phyloP scores from a whole-genome alignment of 192 early-diverging fungal genomes.

The Pilobolus umbonatus region DNA sequence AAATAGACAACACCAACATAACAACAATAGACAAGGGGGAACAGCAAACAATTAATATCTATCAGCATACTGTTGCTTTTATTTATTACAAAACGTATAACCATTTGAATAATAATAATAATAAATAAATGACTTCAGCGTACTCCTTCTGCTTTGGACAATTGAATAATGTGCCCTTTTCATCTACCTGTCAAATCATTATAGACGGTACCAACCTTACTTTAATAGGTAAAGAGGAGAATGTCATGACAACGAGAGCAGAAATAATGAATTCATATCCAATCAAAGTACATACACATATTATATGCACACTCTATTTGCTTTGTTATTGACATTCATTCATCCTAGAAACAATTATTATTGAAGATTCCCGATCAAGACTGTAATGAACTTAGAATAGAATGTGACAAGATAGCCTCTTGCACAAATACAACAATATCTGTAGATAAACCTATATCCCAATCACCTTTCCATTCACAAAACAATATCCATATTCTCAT shows the following conservation, averaged over 20 bases:
- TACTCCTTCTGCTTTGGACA: slow-evolving; percentile 14
- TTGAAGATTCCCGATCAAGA: slow-evolving; percentile 11
- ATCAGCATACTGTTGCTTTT: too few species aligned
- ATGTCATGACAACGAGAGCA: slow-evolving; percentile 12
- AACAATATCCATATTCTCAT: slow-evolving; percentile 24
- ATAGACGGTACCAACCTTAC: slow-evolving; percentile 26
- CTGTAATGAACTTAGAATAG: neutral
- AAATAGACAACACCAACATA: neutral
- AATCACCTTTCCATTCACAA: slow-evolving; percentile 22
- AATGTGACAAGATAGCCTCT: slow-evolving; percentile 15
- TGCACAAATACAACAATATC: slow-evolving; percentile 12
- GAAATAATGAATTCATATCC: slow-evolving; percentile 25
- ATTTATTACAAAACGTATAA: too few species aligned
- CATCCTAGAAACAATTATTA: slow-evolving; percentile 16
- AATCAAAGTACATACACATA: slow-evolving; percentile 15
- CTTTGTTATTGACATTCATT: neutral
- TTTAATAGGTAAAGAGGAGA: slow-evolving; percentile 15
- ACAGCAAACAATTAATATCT: too few species aligned
- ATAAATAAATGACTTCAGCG: slow-evolving; percentile 11
- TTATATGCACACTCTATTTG: neutral
- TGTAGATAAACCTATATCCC: slow-evolving; percentile 9
- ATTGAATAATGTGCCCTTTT: slow-evolving; percentile 10
- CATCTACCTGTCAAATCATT: slow-evolving; percentile 8
- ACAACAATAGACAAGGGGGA: neutral
- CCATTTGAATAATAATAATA: too few species aligned